Evolutionary conservation across 441 rosid genomes (phyloP).

Genomic region (Jatropha multifida): DNA sequence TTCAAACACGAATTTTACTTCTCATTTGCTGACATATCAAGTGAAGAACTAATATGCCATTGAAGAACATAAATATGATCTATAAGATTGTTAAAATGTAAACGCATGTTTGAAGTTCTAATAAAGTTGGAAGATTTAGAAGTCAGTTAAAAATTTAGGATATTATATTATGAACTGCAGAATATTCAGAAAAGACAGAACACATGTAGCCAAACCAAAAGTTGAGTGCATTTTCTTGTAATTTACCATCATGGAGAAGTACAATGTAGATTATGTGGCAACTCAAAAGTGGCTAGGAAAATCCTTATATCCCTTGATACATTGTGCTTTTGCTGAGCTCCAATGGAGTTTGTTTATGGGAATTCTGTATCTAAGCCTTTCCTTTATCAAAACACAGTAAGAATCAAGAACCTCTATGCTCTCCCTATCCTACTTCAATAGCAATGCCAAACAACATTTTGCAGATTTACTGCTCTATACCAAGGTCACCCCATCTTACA

Average conservation of each 20-base stretch:
- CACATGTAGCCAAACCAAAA: background rate
- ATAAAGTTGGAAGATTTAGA: too few species aligned
- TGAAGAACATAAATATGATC: too few species aligned
- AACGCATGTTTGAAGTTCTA: too few species aligned
- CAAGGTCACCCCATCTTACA: constrained; percentile 86
- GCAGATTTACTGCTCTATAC: constrained; percentile 26
- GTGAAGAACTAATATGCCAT: too few species aligned
- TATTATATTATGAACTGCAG: background rate
- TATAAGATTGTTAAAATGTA: too few species aligned
- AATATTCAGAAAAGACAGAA: background rate
- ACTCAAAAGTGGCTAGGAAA: background rate
- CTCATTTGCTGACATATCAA: too few species aligned
- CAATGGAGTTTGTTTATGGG: background rate
- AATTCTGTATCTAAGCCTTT: background rate
- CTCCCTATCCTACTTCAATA: constrained; percentile 7
- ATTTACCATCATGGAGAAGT: background rate
- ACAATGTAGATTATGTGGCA: background rate
- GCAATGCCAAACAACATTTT: background rate
- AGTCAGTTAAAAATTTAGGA: background rate
- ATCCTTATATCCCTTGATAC: background rate
- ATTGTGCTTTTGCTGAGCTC: background rate
- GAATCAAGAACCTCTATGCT: background rate
- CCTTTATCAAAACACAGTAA: background rate
- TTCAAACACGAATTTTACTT: too few species aligned
- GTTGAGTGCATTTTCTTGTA: background rate